Evolutionary conservation across 805 yeast species (phyloP), one percentile per base, ranked within the genome.

Genomic region (Candida coquimbonensis): DNA sequence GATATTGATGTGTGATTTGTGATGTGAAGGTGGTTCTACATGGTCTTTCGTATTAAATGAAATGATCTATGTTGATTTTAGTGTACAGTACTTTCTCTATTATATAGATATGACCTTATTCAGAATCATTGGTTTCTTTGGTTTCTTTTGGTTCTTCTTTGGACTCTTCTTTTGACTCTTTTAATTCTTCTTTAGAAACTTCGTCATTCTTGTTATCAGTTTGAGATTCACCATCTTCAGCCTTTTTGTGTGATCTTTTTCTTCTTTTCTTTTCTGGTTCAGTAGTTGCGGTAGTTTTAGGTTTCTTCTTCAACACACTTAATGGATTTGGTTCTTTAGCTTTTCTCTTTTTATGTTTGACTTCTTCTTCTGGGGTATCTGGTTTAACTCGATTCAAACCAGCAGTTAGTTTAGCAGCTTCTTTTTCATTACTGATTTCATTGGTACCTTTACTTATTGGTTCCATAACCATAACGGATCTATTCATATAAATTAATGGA

Each of bases 391-490:
- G 83, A 60, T 93, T 91, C 61, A 93, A 73, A 0, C 98, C 98
- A 24, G 74, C 76, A 3, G 77, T 77, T 43, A 93, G 70, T 57
- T 93, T 93, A 39, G 73, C 70, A 1, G 67, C 61, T 64, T 93
- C 99, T 36, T 73, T 68, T 27, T 64, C 54, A 39, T 59, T 58
- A 45, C 80, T 78, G 14, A 73, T 70, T 39, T 60, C 62, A 12
- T 69, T 71, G 38, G 91, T 83, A 7, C 87, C 86, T 35, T 74
- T 75, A 43, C 96, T 85, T 53, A 89, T 68, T 8, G 97, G 96
- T 65, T 93, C 99, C 93, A 93, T 80, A 26, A 93, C 81, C 91
- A 93, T 87, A 16, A 93, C 99, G 1, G 96, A 80, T 49, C 96
- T 74, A 58, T 85, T 82, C 78, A 93, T 80, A 62, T 85, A 90